These are phyloP conservation scores for Penicillium sp. DNA, from an alignment of 2,329 filamentous ascomycete species.

Conservation along the genomic window DNA sequence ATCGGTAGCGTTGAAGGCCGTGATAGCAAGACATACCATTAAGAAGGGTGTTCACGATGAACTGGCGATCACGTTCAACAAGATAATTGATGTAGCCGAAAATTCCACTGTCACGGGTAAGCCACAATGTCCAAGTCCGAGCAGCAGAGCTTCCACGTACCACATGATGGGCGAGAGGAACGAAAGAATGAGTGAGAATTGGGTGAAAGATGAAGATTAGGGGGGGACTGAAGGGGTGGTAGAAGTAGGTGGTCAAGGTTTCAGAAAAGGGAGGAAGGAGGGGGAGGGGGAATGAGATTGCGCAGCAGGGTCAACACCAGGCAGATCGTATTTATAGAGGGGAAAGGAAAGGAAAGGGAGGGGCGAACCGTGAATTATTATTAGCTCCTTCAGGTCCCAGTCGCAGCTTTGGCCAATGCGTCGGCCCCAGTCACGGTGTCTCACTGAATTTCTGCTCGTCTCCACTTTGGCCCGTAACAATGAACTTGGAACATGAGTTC, in stretches of 20 bases:
- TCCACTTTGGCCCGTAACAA: neutral
- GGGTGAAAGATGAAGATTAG: neutral
- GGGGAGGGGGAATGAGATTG: constrained; percentile 2
- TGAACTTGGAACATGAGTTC: neutral
- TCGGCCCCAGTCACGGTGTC: constrained; percentile 6
- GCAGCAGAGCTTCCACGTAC: constrained; percentile 22
- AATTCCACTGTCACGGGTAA: constrained; percentile 33
- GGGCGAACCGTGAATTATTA: constrained; percentile 10
- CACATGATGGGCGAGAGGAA: constrained; percentile 32
- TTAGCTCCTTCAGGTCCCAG: neutral
- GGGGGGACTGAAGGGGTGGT: neutral
- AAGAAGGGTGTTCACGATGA: constrained; percentile 91
- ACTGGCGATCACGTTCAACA: constrained; percentile 97
- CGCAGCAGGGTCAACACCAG: constrained; percentile 1
- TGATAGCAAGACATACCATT: constrained; percentile 62
- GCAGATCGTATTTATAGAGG: constrained; percentile 25
- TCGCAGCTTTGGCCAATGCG: constrained; percentile 4
- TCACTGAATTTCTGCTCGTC: constrained; percentile 3
- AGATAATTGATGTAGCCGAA: constrained; percentile 99
- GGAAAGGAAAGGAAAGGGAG: constrained; percentile 16
- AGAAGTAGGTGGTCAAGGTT: constrained; percentile 1
- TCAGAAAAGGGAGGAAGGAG: constrained; percentile 6
- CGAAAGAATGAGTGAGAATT: neutral
- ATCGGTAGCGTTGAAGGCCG: neutral
- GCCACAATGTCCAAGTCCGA: constrained; percentile 7